A percentile compares a stretch with the other conserved stretches of the same genome.
Evolutionary conservation across 176 grass and related monocot genomes (phyloP).

Genomic region (Oropetium thomaeum): DNA sequence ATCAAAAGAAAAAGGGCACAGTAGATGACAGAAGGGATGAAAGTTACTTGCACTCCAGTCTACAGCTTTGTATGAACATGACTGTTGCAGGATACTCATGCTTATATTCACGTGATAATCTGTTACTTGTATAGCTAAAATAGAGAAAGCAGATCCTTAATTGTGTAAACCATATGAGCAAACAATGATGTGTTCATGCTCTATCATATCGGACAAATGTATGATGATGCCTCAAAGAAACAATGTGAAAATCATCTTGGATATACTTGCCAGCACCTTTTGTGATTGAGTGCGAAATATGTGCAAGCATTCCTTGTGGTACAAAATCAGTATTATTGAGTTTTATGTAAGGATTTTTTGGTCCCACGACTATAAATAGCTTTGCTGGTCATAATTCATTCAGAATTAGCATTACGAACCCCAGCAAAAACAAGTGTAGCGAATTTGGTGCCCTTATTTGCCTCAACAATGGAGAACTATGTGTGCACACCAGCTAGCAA

Average conservation of each 20-base stretch:
- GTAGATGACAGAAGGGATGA: slow-evolving; percentile 2
- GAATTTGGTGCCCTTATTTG: background rate
- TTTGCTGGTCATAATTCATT: background rate
- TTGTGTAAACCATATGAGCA: background rate
- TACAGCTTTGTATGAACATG: background rate
- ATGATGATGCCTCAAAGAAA: background rate
- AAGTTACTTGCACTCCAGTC: background rate
- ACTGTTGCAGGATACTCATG: slow-evolving; percentile 1
- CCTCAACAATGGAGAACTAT: slow-evolving; percentile 8
- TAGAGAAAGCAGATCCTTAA: background rate
- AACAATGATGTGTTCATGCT: background rate
- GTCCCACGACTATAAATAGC: slow-evolving; percentile 12
- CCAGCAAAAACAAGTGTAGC: background rate
- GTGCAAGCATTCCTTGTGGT: background rate
- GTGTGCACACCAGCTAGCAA: slow-evolving; percentile 31
- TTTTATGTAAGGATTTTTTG: background rate
- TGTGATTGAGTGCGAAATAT: slow-evolving; percentile 4
- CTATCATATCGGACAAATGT: no score
- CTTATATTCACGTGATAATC: background rate
- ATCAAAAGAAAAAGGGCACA: slow-evolving; percentile 3
- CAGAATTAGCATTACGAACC: background rate
- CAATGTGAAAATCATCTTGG: background rate
- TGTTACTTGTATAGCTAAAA: background rate
- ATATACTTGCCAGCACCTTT: slow-evolving; percentile 18
- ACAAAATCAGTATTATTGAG: slow-evolving; percentile 4